Evolutionary conservation across 1,284 basidiomycete species (phyloP), one percentile per base, ranked within the genome.

Genomic region (Porogramme epimiltina): DNA sequence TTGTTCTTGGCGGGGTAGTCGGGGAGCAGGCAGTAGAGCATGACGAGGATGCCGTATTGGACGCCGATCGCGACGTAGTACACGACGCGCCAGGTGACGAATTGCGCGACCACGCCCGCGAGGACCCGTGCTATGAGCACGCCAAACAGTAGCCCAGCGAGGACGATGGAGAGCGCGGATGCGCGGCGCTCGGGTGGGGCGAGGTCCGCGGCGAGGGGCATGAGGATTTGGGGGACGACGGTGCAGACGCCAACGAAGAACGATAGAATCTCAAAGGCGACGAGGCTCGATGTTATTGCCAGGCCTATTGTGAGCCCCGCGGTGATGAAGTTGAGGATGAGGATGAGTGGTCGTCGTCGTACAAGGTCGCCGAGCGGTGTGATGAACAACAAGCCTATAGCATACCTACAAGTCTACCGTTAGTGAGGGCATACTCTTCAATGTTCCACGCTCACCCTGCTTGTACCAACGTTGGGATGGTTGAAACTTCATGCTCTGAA

Each of bases 401-500:
- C 74, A 60, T 79, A 79, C n/a, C 74, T 75, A 45, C 3, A 28
- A n/a, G n/a, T 15, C 42, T 24, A 28, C 4, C 22, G n/a, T 33
- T 4, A 24, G 24, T 20, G 18, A n/a, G 3, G 28, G 13, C 28
- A 26, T 11, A 13, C 11, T 15, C 6, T 6, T 34, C 11, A 44
- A 15, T n/a, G 26, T 18, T 31, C 13, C 26, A 2, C 19, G 54
- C 42, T 48, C 48, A 73, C 68, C 77, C 77, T 16, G 72, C 79
- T 64, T 82, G 80, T 4, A 76, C 65, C 6, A 82, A 65, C 0
- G 79, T 80, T 2, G 80, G 78, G 3, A 81, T 73, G 6, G 72
- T 70, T n/a, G 87, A 84, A 38, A 89, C 77, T 43, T 77, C 71
- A 31, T 73, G 71, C 62, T 89, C 82, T 2, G 75, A 68, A 3